Evolutionary conservation across 306 rosid species (phyloP).

Genomic region (Cicer judaicum): DNA sequence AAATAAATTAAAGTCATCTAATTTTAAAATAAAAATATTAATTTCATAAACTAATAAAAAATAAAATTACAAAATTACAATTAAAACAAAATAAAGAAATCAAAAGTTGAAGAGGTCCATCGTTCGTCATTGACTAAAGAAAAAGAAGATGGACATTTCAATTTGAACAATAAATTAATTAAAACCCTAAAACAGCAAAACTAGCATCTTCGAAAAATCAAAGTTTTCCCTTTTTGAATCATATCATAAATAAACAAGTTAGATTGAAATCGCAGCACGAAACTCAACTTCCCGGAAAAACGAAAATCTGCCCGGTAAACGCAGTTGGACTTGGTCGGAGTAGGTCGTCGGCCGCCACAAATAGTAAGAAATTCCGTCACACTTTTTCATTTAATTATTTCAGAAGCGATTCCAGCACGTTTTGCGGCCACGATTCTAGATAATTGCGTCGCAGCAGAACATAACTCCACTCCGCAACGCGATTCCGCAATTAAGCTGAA

Average conservation of each 20-base stretch:
- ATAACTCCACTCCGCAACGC: neutral
- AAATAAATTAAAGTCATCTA: too few relatives aligned
- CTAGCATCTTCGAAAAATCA: neutral
- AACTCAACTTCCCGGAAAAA: neutral
- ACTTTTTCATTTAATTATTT: neutral
- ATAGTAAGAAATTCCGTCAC: neutral
- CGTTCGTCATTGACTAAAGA: neutral
- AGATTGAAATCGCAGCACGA: neutral
- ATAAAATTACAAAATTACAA: too few relatives aligned
- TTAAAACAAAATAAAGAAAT: too few relatives aligned
- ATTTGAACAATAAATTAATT: neutral
- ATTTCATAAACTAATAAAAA: too few relatives aligned
- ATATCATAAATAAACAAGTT: neutral
- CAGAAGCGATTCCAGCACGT: neutral
- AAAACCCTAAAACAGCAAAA: conserved; percentile 28
- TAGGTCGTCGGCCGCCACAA: neutral
- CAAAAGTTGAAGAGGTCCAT: too few relatives aligned
- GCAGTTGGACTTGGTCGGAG: neutral
- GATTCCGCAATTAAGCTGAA: neutral
- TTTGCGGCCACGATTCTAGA: neutral
- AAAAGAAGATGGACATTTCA: neutral
- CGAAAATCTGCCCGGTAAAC: neutral
- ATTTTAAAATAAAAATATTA: too few relatives aligned
- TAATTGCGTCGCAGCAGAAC: neutral
- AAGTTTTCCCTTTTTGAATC: neutral